phyloP scores from a whole-genome alignment of 2,329 filamentous ascomycete genomes.

The Stachybotrys chartarum region DNA sequence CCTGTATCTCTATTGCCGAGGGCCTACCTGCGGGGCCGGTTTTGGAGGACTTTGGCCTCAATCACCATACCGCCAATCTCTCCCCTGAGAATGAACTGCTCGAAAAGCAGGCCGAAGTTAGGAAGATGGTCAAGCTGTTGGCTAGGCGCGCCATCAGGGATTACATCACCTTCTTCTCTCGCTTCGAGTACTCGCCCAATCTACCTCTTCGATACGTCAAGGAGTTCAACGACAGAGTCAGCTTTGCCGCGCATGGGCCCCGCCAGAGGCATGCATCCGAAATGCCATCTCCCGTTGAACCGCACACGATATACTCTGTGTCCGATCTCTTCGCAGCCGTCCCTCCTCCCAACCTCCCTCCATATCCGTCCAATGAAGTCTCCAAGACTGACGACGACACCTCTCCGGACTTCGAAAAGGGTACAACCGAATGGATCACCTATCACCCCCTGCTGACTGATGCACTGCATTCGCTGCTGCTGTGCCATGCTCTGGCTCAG shows the following conservation, averaged over 20 bases:
- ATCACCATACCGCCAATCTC: not conserved
- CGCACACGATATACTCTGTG: slow-evolving; percentile 35
- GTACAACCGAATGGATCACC: slow-evolving; percentile 37
- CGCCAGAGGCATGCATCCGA: slow-evolving; percentile 31
- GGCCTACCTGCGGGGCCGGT: too few relatives aligned
- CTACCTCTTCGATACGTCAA: slow-evolving; percentile 53
- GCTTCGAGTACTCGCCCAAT: slow-evolving; percentile 73
- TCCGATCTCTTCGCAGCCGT: slow-evolving; percentile 65
- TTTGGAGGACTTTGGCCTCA: not conserved
- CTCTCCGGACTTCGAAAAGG: slow-evolving; percentile 22
- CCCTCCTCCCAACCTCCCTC: slow-evolving; percentile 59
- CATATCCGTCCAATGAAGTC: slow-evolving; percentile 49
- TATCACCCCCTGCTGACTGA: slow-evolving; percentile 78
- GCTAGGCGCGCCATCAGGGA: slow-evolving; percentile 72
- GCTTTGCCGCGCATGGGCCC: slow-evolving; percentile 42
- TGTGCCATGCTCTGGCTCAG: slow-evolving; percentile 73
- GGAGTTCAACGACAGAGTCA: slow-evolving; percentile 50
- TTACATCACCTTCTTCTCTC: slow-evolving; percentile 63
- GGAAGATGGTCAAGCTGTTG: slow-evolving; percentile 64
- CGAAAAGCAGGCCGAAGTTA: slow-evolving; percentile 19
- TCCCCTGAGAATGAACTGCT: not conserved
- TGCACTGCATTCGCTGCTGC: slow-evolving; percentile 68
- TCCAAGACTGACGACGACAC: slow-evolving; percentile 15
- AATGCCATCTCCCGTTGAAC: slow-evolving; percentile 12
- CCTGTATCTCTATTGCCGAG: slow-evolving; percentile 33